A percentile compares a stretch with the other conserved stretches of the same genome.
phyloP scores from a whole-genome alignment of 2,329 filamentous ascomycete genomes.

The Dichotomopilus funicola region DNA sequence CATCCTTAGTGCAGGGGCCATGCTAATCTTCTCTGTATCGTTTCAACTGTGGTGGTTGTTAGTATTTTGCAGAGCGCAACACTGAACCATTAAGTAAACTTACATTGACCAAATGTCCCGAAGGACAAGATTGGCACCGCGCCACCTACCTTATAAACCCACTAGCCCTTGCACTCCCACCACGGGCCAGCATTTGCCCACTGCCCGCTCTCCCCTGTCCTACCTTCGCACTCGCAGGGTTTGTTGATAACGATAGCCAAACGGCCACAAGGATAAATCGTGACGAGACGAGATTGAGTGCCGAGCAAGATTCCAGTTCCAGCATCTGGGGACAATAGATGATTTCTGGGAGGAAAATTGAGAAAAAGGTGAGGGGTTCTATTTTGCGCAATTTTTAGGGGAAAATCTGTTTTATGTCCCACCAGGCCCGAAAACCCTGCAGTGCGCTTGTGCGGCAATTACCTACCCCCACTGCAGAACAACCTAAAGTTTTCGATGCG shows the following conservation, averaged over 20 bases:
- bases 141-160: conserved; percentile 2
- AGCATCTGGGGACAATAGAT: too few species aligned
- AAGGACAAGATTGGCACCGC: conserved; percentile 9
- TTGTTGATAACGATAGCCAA: neutral
- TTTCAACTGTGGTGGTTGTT: conserved; percentile 22
- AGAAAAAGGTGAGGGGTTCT: neutral
- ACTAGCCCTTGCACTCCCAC: neutral
- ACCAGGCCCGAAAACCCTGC: neutral
- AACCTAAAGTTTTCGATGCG: neutral
- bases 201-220: neutral
- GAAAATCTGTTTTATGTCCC: neutral
- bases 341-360: too few species aligned
- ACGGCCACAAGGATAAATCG: too few species aligned
- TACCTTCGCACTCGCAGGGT: neutral
- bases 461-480: neutral
- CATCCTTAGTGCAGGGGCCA: conserved; percentile 89
- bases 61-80: conserved; percentile 11
- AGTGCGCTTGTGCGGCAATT: conserved; percentile 9
- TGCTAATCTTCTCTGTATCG: conserved; percentile 70
- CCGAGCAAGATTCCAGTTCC: too few species aligned
- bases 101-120: conserved; percentile 27
- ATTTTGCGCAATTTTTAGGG: conserved; percentile 1
- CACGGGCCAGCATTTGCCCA: neutral
- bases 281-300: too few species aligned
- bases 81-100: conserved; percentile 15